Evolutionary conservation across 768 basidiomycete species (phyloP).

Genomic region (Inosperma sp.): DNA sequence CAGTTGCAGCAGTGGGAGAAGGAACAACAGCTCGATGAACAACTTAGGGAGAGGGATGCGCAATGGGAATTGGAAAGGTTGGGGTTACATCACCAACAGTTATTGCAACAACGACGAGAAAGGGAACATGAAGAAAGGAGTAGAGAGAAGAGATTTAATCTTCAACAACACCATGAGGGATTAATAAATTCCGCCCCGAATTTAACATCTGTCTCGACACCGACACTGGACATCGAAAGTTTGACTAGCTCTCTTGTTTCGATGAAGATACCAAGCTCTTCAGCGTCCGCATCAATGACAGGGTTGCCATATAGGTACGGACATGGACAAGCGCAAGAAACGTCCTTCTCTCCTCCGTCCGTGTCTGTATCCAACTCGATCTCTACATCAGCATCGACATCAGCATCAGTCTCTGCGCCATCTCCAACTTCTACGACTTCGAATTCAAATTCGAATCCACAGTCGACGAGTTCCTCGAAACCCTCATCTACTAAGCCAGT

Average conservation of each 20-base stretch:
- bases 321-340: constrained; percentile 7
- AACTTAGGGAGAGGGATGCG: neutral
- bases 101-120: constrained; percentile 13
- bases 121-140: constrained; percentile 6
- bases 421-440: no score
- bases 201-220: constrained; percentile 19
- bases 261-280: constrained; percentile 10
- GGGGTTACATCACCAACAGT: constrained; percentile 10
- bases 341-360: constrained; percentile 52
- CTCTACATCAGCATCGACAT: constrained; percentile 9
- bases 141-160: constrained; percentile 1
- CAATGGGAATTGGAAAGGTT: neutral
- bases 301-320: no score
- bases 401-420: no score
- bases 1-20: no score
- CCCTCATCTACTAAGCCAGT: constrained; percentile 3
- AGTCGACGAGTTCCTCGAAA: constrained; percentile 2
- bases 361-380: constrained; percentile 8
- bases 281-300: neutral
- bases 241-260: constrained; percentile 16
- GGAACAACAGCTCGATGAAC: neutral
- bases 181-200: no score
- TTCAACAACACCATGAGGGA: constrained; percentile 49
- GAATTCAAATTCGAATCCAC: constrained; percentile 9
- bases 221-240: constrained; percentile 17